phyloP scores from a whole-genome alignment of 129 eudicot species.

The Helichrysum umbraculigerum region DNA sequence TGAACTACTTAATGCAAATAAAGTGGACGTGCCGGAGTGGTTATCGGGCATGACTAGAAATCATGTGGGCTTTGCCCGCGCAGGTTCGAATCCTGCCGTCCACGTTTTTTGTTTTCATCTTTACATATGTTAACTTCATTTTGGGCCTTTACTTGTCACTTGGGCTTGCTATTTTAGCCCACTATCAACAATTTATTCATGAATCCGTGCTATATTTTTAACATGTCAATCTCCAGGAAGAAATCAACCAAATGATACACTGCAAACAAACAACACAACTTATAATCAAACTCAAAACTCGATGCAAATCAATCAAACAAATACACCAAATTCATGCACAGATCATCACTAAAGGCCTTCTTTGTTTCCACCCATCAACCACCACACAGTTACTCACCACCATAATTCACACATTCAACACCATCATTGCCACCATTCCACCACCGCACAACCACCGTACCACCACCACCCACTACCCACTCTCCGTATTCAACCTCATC shows the following conservation, averaged over 20 bases:
- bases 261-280: slow-evolving; percentile 52
- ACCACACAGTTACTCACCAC: slow-evolving; percentile 45
- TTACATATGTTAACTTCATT: not conserved
- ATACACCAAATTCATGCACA: slow-evolving; percentile 61
- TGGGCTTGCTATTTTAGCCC: not conserved
- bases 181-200: not conserved
- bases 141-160: not conserved
- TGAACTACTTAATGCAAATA: no score
- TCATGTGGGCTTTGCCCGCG: slow-evolving; percentile 99
- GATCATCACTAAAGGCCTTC: slow-evolving; percentile 59
- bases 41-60: slow-evolving; percentile 99
- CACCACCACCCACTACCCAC: slow-evolving; percentile 42
- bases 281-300: slow-evolving; percentile 23
- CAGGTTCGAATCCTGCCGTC: slow-evolving; percentile 99
- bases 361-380: slow-evolving; percentile 43
- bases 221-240: not conserved
- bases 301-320: slow-evolving; percentile 46
- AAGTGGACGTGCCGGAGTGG: slow-evolving; percentile 98
- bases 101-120: slow-evolving; percentile 25
- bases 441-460: slow-evolving; percentile 45
- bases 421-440: slow-evolving; percentile 39
- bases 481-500: slow-evolving; percentile 53
- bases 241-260: slow-evolving; percentile 26
- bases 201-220: not conserved
- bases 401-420: not conserved